These are phyloP conservation scores for Pythium apleroticum DNA, from an alignment of 352 stramenopile genomes.

Conservation along the genomic window DNA sequence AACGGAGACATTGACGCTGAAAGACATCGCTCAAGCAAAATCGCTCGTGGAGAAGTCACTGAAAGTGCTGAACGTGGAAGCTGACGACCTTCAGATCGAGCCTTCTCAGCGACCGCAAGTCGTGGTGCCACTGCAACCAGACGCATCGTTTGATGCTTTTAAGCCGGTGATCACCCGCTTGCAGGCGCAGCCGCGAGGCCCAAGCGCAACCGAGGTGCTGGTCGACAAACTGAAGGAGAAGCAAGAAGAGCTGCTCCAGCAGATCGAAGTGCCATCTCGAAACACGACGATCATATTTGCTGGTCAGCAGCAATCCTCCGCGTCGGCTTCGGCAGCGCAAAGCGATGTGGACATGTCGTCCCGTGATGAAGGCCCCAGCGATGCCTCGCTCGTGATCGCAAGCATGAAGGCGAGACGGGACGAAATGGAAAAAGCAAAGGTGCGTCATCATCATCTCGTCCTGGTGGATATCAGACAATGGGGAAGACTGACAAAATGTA, in stretches of 20 bases:
- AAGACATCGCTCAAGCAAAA: constrained; percentile 25
- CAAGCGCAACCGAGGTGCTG: constrained; percentile 76
- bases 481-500: no score
- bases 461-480: not conserved
- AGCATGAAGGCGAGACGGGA: constrained; percentile 68
- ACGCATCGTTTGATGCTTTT: constrained; percentile 75
- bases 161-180: constrained; percentile 80
- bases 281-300: constrained; percentile 61
- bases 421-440: constrained; percentile 81
- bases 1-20: constrained; percentile 49
- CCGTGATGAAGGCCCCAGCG: constrained; percentile 40
- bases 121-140: constrained; percentile 31
- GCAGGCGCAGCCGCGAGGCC: constrained; percentile 76
- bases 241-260: constrained; percentile 61
- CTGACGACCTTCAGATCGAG: constrained; percentile 72
- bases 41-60: constrained; percentile 50
- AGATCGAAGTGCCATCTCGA: constrained; percentile 55
- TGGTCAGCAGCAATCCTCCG: constrained; percentile 20
- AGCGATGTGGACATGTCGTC: constrained; percentile 12
- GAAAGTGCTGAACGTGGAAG: constrained; percentile 65
- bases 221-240: constrained; percentile 78
- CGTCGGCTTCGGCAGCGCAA: constrained; percentile 9
- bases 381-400: constrained; percentile 69
- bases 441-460: constrained; percentile 14
- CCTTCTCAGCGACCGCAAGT: constrained; percentile 46